Base-by-base conservation (phyloP, 208 protist species). In the Jaenimonas drosophilae region DNA sequence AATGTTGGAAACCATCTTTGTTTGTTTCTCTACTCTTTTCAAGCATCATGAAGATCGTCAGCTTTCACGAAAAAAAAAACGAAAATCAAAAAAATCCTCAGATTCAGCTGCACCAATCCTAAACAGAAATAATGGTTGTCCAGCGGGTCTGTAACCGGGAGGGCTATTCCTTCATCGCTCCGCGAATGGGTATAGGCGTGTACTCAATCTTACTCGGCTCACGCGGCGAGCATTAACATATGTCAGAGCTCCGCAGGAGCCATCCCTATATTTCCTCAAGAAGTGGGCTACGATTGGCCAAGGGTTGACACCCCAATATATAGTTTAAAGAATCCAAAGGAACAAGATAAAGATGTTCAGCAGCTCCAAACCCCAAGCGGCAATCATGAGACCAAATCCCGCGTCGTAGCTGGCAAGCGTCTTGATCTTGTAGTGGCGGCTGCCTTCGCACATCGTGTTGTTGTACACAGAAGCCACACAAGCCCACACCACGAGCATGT, bases 301-400 rank as follows among this genome's bases (percentile, higher is more conserved):
- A 33, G n/a, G n/a, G n/a, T n/a, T 47, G 23, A 47, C 19, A 47
- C 27, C 5, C 16, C 16, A 5, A 17, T 19, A 21, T 21, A 20
- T 11, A 45, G 30, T 4, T 60, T 54, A 66, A 4, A 66, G 21
- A 2, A 38, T 32, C 16, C 54, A 33, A 31, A 59, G 28, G 20
- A 64, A 2, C 19, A 56, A 29, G n/a, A n/a, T n/a, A n/a, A n/a
- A n/a, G n/a, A n/a, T n/a, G 36, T 50, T 51, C 24, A 76, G 43
- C 7, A 76, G 36, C 44, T 76, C 42, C 32, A 76, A 49, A 38
- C 50, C 45, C 51, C 56, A 71, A 19, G 63, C 48, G 20, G 53
- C 60, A 14, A 72, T 55, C 58, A 77, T 54, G 33, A 77, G 46
- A 27, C 37, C 64, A 29, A 77, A 77, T 48, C 70, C 70, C 23